Conservation (phyloP, 2,329 filamentous ascomycete species). For the Neophaeococcomyces mojaviensis region DNA sequence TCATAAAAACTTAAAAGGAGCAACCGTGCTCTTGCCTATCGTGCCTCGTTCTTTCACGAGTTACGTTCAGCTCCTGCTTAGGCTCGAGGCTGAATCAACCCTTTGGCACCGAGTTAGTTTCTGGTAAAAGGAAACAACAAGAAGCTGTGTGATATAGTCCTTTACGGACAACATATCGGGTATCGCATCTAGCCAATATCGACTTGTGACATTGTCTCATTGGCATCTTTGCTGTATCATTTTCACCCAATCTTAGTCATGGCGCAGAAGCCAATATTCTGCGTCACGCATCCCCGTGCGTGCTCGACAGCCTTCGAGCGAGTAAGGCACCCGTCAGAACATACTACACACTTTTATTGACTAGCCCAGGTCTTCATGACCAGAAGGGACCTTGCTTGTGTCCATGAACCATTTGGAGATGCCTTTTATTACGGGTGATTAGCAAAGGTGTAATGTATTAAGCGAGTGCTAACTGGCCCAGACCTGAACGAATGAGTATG, state of each 20-base stretch:
- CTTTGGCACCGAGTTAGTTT: neutral
- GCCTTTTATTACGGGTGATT: slow-evolving; percentile 65
- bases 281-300: slow-evolving; percentile 86
- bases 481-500: slow-evolving; percentile 74
- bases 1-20: too few species aligned
- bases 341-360: slow-evolving; percentile 7
- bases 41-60: neutral
- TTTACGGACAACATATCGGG: neutral
- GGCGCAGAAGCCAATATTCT: slow-evolving; percentile 67
- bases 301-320: slow-evolving; percentile 97
- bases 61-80: neutral
- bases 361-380: slow-evolving; percentile 83
- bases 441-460: neutral
- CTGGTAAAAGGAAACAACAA: slow-evolving; percentile 7
- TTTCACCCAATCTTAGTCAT: slow-evolving; percentile 11
- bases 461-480: slow-evolving; percentile 37
- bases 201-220: slow-evolving; percentile 10
- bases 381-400: slow-evolving; percentile 68
- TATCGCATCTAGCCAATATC: slow-evolving; percentile 4
- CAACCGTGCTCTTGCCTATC: neutral
- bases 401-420: slow-evolving; percentile 95
- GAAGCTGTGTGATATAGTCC: slow-evolving; percentile 1
- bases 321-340: slow-evolving; percentile 44
- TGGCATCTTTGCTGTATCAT: slow-evolving; percentile 3
- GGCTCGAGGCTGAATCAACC: neutral